Evolutionary conservation across 805 yeast genomes (phyloP), one percentile per base, ranked within the genome.

Genomic region (Saturnispora dispora): DNA sequence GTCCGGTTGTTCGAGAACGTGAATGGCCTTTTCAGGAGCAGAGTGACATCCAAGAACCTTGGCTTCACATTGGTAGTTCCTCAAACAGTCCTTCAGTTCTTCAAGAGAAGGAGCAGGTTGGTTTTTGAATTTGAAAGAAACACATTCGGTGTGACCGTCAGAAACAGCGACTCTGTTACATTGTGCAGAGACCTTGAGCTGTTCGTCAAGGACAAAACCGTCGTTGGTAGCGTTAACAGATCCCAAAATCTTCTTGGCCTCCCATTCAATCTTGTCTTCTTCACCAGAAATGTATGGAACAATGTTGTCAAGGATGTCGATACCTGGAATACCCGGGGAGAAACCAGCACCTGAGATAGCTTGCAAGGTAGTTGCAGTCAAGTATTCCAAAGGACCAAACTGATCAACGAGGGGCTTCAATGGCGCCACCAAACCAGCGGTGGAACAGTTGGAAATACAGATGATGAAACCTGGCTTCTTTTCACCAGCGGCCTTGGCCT

Each of bases 321-420:
- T 90, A 57, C 95, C 93, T 22, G 96, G 82, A 52, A 90, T 96
- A 67, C 99, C 99, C 47, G 99, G 99, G 9, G 96, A 86, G 68
- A 87, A 93, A 3, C 99, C 99, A 22, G 96, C 99, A 60, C 99
- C 99, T 4, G 98, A 90, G 57, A 93, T 88, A 37, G 99, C 99
- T 69, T 93, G 99, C 68, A 93, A 70, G 15, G 99, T 93, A 51
- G 97, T 88, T 46, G 96, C 79, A 13, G 96, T 83, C 59, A 91
- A 77, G 23, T 82, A 76, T 53, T 87, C 90, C 54, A 93, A 79
- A 44, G 98, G 97, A 46, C 98, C 99, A 64, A 87, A 91, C 47
- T 74, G 70, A 53, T 89, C 96, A 48, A 84, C 85, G 61, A 93
- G 75, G n/a, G 99, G 98, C 66, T 88, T 88, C 65, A 93, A 75